Evolutionary conservation across 768 basidiomycete genomes (phyloP).

Genomic region (Boletus pseudopeckii): DNA sequence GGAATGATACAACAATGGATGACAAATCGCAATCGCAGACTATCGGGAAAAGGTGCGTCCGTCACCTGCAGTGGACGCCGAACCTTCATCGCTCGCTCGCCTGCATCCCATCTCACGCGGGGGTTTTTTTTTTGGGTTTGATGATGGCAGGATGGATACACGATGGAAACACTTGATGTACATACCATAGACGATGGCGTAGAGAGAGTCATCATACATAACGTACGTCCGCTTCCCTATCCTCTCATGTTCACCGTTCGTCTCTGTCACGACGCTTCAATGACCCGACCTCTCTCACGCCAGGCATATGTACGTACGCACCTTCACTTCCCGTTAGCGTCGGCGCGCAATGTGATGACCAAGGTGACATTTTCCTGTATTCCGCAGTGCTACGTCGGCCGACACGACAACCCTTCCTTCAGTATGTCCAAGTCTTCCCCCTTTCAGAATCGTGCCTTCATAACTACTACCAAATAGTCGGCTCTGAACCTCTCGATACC

Average conservation of each 20-base stretch:
- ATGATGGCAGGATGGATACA: constrained; percentile 76
- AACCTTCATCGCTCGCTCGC: not conserved
- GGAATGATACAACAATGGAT: not conserved
- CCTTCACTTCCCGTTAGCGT: not conserved
- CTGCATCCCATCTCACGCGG: not conserved
- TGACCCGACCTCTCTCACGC: not conserved
- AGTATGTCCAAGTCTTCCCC: constrained; percentile 41
- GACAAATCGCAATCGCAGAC: constrained; percentile 41
- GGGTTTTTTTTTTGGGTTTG: not conserved
- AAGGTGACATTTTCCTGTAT: not conserved
- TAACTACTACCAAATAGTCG: constrained; percentile 48
- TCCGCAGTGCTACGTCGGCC: constrained; percentile 79
- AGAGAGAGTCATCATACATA: constrained; percentile 54
- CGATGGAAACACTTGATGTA: constrained; percentile 73
- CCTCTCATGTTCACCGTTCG: not conserved
- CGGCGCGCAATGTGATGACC: not conserved
- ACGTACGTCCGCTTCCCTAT: constrained; percentile 33
- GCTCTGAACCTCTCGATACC: constrained; percentile 69
- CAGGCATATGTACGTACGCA: constrained; percentile 50
- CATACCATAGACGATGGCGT: constrained; percentile 51
- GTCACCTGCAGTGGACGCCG: not conserved
- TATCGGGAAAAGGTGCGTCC: constrained; percentile 74
- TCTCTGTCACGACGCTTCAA: not conserved
- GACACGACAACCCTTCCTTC: constrained; percentile 85
- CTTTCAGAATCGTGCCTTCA: not conserved